Evolutionary conservation across 164 flowering plant genomes (phyloP), one percentile per base, ranked within the genome.

Genomic region (Magnolia officinalis): DNA sequence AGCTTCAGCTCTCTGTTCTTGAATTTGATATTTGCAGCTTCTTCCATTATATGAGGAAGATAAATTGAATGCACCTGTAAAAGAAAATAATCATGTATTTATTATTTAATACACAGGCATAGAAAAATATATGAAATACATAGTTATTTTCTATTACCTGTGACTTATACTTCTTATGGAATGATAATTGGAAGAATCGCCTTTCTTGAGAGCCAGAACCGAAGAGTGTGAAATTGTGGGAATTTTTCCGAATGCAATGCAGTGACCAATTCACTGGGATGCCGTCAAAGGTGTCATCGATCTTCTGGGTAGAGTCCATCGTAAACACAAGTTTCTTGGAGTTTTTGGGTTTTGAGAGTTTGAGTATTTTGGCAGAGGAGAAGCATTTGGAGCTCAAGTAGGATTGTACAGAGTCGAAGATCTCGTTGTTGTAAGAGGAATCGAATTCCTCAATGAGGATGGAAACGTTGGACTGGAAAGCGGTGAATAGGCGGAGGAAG

Each of bases 1-100:
- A 88, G 91, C 84, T 84, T 87, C 81, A 89, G 81, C 72, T 84
- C 86, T 78, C 89, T 78, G 61, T 84, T 87, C 16, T 73, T 79
- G 37, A 75, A 73, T 14, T 71, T 67, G 10, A 88, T 78, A 18
- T 81, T 88, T 75, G 78, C 86, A 50, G 89, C 91, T 70, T 82
- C 82, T 21, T 72, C 77, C 72, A 88, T 14, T 2, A 90, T 85
- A 72, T 86, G 86, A 24, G 75, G 74, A 16, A 83, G 64, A 50
- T 83, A 83, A 31, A 55, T n/a, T 2, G 74, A 70, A 14, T 80
- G 81, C 0, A 82, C 73, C 45, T 37, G 45, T 37, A 37, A 37
- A 37, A 37, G 45, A 37, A 37, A 37, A 37, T 37, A 37, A 37
- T 5, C 45, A 37, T 37, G 45, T 37, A 37, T 37, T 37, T 4